Base-by-base conservation (phyloP, 371 early-diverging fungal genomes). In the Mortierella sp. region DNA sequence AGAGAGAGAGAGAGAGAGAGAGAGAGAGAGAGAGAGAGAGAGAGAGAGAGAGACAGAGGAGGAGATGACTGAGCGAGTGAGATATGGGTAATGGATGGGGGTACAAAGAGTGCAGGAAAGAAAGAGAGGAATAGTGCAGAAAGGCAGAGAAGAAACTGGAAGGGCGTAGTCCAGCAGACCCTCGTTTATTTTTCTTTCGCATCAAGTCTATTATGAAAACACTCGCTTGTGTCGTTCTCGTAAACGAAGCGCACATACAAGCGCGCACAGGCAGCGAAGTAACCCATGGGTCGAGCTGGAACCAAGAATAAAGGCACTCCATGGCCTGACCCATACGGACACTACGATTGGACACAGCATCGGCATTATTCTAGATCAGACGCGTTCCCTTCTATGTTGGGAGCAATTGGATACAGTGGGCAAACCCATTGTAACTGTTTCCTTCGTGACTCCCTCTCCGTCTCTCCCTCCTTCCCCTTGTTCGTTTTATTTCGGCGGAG, bases 261-360 rank as follows among this genome's bases (percentile, higher is more conserved):
- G 41, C 38, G 6, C 38, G 24, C 24, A 41, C 68, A 24, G 10
- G 24, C 32, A 68, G 21, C 32, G 38, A 38, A 24, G 24, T 21
- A 8, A 24, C 41, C 1, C 29, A 27, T 71, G 76, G 83, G 73
- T 76, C 76, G 72, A 79, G 83, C 60, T 83, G 76, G 83, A 83
- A 79, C 65, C 78, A 72, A 65, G 76, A 76, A 76, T 76, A 48
- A n/a, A 16, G 10, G 27, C 4, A 8, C 43, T 21, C 24, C 41
- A 41, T 41, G 41, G 10, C 41, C 51, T 43, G 70, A 58, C 44
- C 32, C 24, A 32, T 38, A 35, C 12, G 27, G n/a, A 0, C 29
- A 46, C 44, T 70, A 18, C 21, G 21, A 51, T 51, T 51, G 51
- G 16, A 32, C 60, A 32, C 16, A 60, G 29, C 8, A 55, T 72